Base-by-base conservation (phyloP, 345 rosid species). In the Streptanthus diversifolius region DNA sequence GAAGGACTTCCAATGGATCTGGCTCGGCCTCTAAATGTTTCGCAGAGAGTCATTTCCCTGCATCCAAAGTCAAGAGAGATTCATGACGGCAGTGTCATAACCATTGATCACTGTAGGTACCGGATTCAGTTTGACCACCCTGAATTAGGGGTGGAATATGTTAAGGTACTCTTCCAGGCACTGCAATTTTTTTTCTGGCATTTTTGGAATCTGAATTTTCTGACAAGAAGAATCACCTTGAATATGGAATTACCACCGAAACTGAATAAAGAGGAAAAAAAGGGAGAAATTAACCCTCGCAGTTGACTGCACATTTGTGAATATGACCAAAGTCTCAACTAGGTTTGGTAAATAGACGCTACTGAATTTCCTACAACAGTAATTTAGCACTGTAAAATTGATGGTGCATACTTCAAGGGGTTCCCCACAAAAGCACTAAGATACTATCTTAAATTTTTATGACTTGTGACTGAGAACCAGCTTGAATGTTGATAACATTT, bases 1-100 rank as follows among this genome's bases (percentile, higher is more conserved):
- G 90, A 90, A 72, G 96, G 96, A 74, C 91, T 88, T 59, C 93
- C 96, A 14, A 82, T 88, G 72, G 96, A 90, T 85, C 77, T 90
- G 74, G 88, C 93, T 47, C 85, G 79, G 71, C 96, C 96, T 69
- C 79, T 90, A 56, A 80, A 80, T 39, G 96, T 88, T 73, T 91
- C 93, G 62, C 96, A 90, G 71, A 87, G 82, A 32, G 85, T 90
- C 51, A 69, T 88, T 53, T 85, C 85, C 77, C 48, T 86, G 75
- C 93, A 90, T 74, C 88, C 96, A n/a, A 86, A 74, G 78, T 82
- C 86, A 29, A 70, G 87, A 78, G 91, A 86, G 81, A 80, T 90
- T 79, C 87, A 83, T 35, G 83, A 86, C 71, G 96, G 96, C 66
- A 85, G 86, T 75, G 86, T 90, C 66, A 83, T 86, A 63, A 90